Base-by-base conservation (phyloP, 1,284 basidiomycete species). In the Megacollybia platyphylla region DNA sequence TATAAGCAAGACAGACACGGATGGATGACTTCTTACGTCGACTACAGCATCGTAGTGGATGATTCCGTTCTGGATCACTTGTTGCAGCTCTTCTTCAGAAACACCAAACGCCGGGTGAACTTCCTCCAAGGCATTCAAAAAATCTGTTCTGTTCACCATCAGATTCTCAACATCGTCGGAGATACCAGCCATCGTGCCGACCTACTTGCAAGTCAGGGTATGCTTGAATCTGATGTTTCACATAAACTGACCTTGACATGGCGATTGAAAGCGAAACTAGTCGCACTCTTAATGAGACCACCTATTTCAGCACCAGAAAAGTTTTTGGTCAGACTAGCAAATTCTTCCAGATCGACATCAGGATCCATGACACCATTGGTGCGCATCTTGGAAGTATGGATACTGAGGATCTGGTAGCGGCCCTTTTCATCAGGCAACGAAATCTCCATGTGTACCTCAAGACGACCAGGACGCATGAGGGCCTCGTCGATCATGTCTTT, bases 401-500 rank as follows among this genome's bases (percentile, higher is more conserved):
- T 99, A 52, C 73, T 88, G 49, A 99, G 70, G 53, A 98, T 99
- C 62, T 98, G 96, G 41, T 76, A 68, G 18, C 96, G 87, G 41
- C 96, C 96, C 3, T 83, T 67, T 58, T 94, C 93, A 56, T 98
- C 94, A 0, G 96, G 96, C 1, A 98, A 70, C 4, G 91, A 96
- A 49, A 99, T 97, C 63, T 99, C 96, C 81, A 99, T 97, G 63
- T 98, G 96, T n/a, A 98, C 94, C 60, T 99, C 96, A 39, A 99
- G 82, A 70, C 96, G 92, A 45, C 96, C 96, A 1, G 96, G 94
- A 55, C 96, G 92, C 9, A 97, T 74, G 1, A 98, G 74, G 5
- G 94, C 96, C 58, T 98, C 96, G 57, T 99, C 96, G 54, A 99
- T 97, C 93, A 98, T 94, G 70, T 99, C 96, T 42, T 85, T 68